Conservation (phyloP, 768 basidiomycete genomes). For the Mycena chlorophos region DNA sequence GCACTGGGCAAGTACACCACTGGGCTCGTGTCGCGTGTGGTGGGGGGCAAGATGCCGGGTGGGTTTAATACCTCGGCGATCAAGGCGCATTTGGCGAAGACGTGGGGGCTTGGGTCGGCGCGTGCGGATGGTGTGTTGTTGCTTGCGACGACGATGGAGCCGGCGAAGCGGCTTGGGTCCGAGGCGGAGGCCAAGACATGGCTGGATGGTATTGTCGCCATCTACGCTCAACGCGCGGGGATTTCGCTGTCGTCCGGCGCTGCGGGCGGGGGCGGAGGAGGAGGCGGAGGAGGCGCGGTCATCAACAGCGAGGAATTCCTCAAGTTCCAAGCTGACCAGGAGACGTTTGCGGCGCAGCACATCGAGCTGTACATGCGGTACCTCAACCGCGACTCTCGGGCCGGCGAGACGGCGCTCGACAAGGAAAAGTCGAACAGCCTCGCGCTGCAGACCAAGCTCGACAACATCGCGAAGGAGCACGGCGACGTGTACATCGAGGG, state of each 20-base stretch:
- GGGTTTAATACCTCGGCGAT: constrained; percentile 95
- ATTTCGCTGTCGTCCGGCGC: constrained; percentile 77
- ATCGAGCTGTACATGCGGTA: constrained; percentile 97
- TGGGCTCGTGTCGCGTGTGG: constrained; percentile 85
- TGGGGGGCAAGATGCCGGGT: constrained; percentile 97
- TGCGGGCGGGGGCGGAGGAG: constrained; percentile 59
- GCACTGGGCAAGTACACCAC: constrained; percentile 90
- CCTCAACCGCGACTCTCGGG: constrained; percentile 88
- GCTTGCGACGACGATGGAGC: constrained; percentile 89
- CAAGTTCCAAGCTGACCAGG: constrained; percentile 92
- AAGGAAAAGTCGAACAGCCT: constrained; percentile 73
- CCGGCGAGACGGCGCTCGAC: constrained; percentile 88
- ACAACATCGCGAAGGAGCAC: constrained; percentile 87
- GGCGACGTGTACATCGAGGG: constrained; percentile 93
- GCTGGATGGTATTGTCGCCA: constrained; percentile 81
- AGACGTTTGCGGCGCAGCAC: constrained; percentile 89
- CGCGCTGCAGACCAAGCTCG: constrained; percentile 81
- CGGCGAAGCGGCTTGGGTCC: constrained; percentile 86
- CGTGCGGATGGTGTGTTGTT: constrained; percentile 90
- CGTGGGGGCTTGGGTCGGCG: constrained; percentile 91
- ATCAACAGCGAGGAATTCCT: constrained; percentile 99
- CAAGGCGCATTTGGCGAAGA: constrained; percentile 85
- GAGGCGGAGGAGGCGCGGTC: constrained; percentile 72
- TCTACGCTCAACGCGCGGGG: constrained; percentile 87
- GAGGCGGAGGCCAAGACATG: constrained; percentile 93